Percentiles rank a stretch among this genome's conserved stretches.
These are phyloP conservation scores for Inga leiocalycina DNA, from an alignment of 306 rosid genomes.

Conservation along the genomic window DNA sequence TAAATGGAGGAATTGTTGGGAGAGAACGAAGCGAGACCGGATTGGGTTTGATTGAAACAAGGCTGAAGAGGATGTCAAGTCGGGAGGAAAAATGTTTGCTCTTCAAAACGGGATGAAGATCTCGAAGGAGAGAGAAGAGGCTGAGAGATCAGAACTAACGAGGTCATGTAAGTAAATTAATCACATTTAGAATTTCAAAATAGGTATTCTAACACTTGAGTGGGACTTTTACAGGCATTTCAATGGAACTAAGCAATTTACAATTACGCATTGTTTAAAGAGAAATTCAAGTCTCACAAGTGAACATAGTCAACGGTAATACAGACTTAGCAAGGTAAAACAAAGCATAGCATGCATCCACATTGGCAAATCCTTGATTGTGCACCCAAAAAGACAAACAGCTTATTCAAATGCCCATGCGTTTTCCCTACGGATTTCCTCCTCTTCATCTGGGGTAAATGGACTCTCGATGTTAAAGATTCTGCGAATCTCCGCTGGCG, in stretches of 20 bases:
- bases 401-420: constrained; percentile 71
- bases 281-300: not conserved
- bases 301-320: constrained; percentile 1
- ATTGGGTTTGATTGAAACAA: no score
- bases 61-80: no score
- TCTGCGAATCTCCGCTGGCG: constrained; percentile 66
- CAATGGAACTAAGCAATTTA: constrained; percentile 28
- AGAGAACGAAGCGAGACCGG: no score
- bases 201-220: no score
- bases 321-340: constrained; percentile 12
- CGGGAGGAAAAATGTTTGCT: no score
- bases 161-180: no score
- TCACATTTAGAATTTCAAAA: no score
- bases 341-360: constrained; percentile 7
- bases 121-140: no score
- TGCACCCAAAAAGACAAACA: not conserved
- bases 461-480: constrained; percentile 68
- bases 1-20: no score
- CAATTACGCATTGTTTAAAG: constrained; percentile 16
- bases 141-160: no score
- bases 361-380: not conserved
- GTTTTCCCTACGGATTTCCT: constrained; percentile 71
- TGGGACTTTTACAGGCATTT: no score
- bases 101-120: no score
- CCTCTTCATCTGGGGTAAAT: constrained; percentile 68